phyloP scores from a whole-genome alignment of 345 rosid species.

The Camelina laxa region DNA sequence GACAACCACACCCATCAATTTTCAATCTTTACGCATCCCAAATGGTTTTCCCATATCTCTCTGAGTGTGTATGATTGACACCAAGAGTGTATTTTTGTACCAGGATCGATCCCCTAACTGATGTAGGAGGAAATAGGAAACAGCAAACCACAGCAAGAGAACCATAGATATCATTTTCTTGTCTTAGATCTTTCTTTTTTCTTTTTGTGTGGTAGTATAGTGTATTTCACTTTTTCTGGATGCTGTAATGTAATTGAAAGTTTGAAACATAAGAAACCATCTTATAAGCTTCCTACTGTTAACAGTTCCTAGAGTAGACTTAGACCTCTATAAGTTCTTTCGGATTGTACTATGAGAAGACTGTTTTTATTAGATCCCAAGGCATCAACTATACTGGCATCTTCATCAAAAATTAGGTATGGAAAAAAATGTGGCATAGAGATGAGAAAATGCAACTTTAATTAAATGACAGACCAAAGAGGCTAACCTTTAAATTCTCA shows the following conservation, averaged over 20 bases:
- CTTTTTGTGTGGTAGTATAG: constrained; percentile 29
- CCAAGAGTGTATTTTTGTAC: constrained; percentile 30
- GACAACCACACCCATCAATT: constrained; percentile 23
- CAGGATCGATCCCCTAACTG: constrained; percentile 47
- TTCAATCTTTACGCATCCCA: constrained; percentile 27
- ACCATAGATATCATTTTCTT: constrained; percentile 17
- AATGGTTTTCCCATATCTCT: constrained; percentile 2
- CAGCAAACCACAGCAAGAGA: constrained; percentile 36
- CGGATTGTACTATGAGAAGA: constrained; percentile 8
- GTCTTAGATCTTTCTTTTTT: background rate
- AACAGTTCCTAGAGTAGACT: constrained; percentile 11
- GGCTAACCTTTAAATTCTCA: constrained; percentile 44
- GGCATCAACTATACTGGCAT: constrained; percentile 8
- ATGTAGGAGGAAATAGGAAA: constrained; percentile 35
- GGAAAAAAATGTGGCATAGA: background rate
- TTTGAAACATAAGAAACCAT: constrained; percentile 20
- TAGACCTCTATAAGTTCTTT: constrained; percentile 21
- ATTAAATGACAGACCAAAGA: constrained; percentile 6
- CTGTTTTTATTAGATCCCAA: constrained; percentile 20
- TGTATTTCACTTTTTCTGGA: constrained; percentile 28
- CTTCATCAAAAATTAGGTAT: background rate
- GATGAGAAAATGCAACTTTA: background rate
- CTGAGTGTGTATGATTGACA: constrained; percentile 1
- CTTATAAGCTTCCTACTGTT: constrained; percentile 26
- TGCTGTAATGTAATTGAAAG: constrained; percentile 16